Evolutionary conservation across 2,329 filamentous ascomycete genomes (phyloP), one percentile per base, ranked within the genome.

Genomic region (Aspergillus pseudoglaucus): DNA sequence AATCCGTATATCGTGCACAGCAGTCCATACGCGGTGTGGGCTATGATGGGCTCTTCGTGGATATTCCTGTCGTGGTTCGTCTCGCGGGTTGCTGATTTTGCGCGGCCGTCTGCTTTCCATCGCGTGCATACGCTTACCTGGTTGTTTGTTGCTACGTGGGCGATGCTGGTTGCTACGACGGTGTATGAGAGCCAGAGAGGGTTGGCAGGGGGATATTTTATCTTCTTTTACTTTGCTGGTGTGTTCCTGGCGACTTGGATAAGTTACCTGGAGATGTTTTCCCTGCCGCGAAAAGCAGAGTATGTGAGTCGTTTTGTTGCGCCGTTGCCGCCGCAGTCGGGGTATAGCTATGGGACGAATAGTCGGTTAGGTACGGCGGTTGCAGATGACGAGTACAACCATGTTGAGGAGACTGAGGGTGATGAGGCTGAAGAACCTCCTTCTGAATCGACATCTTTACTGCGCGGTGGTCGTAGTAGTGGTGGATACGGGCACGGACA

Each of bases 1-100:
- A 97, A 97, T 62, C 90, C 91, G 1, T 80, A 88, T 59, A 89
- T 97, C 58, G 75, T 93, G n/a, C 93, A 96, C 71, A 90, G 88
- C 69, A 94, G 87, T 59, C 79, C 84, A 42, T 97, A 93, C 64
- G 78, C 87, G 4, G 85, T 96, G 61, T 95, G 90, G 88, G 81
- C 82, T 23, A 94, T 94, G 84, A 87, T 90, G 72, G 62, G 91
- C 0, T 87, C 87, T 0, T 76, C 88, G 1, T 95, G 90, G 75
- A 82, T 93, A 60, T 83, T 86, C 50, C 67, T 84, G 17, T 84
- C 89, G 41, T 97, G 91, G 91, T 84, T 89, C 53, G 76, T 94
- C 32, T 83, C 89, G 59, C 81, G 85, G 15, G 84, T 87, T 2
- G 87, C 88, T 14, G 85, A 90, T 60, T 86, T 84, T 52, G 81